These are phyloP conservation scores for Talaromyces verruculosus DNA, from an alignment of 2,329 filamentous ascomycete genomes.

Conservation along the genomic window DNA sequence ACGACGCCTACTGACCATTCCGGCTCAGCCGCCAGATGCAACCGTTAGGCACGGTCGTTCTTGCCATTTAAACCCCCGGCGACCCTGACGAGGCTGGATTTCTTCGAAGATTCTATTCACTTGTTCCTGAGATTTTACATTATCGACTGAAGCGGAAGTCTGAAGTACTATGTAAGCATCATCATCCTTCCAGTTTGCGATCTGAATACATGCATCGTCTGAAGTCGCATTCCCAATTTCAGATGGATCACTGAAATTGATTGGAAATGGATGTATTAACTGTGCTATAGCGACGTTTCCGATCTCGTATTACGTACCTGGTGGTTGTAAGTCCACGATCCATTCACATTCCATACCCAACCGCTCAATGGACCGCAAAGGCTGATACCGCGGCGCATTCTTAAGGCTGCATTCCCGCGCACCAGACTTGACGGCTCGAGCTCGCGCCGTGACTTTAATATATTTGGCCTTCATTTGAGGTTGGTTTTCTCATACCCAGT, in stretches of 20 bases:
- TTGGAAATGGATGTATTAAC: neutral
- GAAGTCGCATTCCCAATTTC: neutral
- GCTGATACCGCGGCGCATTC: constrained; percentile 19
- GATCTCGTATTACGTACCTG: constrained; percentile 1
- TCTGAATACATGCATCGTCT: neutral
- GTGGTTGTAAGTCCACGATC: constrained; percentile 8
- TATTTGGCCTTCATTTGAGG: neutral
- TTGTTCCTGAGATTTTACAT: constrained; percentile 2
- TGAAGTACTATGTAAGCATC: neutral
- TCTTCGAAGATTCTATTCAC: neutral
- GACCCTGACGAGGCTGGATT: neutral
- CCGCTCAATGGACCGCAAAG: constrained; percentile 11
- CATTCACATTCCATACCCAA: constrained; percentile 14
- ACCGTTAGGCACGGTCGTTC: constrained; percentile 2
- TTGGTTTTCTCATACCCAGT: neutral
- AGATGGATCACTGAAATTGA: neutral
- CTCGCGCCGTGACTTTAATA: neutral
- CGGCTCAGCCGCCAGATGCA: constrained; percentile 11
- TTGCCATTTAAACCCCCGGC: neutral
- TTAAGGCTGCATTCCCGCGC: constrained; percentile 17
- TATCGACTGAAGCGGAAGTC: neutral
- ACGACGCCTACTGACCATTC: constrained; percentile 8
- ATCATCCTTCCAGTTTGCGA: neutral
- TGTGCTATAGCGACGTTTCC: neutral
- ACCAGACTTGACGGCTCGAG: neutral